Conservation (phyloP, 768 basidiomycete species). For the Tricholoma matsutake region DNA sequence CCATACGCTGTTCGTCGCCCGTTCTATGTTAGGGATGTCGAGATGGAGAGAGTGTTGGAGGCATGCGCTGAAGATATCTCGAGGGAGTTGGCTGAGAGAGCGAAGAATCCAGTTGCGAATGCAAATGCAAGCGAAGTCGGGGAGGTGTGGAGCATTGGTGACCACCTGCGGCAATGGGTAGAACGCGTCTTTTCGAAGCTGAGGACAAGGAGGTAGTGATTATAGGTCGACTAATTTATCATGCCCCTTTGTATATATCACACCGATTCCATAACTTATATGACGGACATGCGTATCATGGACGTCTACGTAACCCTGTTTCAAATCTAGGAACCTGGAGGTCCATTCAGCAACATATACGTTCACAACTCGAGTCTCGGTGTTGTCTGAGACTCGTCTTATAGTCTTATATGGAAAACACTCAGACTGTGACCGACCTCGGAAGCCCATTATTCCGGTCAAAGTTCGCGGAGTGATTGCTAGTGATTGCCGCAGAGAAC, state of each 20-base stretch:
- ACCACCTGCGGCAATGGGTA: background rate
- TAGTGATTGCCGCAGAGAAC: background rate
- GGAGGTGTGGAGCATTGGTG: background rate
- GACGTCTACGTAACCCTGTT: background rate
- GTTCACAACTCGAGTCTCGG: too few relatives aligned
- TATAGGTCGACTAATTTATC: too few relatives aligned
- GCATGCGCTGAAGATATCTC: slow-evolving; percentile 53
- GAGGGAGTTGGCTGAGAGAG: slow-evolving; percentile 31
- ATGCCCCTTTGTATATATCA: too few relatives aligned
- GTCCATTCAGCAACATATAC: background rate
- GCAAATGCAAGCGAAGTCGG: background rate
- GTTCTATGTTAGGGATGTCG: slow-evolving; percentile 52
- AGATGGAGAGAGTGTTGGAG: slow-evolving; percentile 54
- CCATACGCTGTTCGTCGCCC: slow-evolving; percentile 73
- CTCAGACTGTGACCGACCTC: background rate
- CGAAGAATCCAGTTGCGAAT: background rate
- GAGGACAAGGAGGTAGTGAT: background rate
- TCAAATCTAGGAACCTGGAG: slow-evolving; percentile 8
- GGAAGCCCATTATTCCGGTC: background rate
- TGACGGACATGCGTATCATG: background rate
- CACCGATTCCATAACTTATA: too few relatives aligned
- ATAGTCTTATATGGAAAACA: too few relatives aligned
- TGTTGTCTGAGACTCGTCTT: slow-evolving; percentile 3
- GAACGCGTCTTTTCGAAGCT: background rate
- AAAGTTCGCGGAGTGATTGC: background rate